A percentile compares a stretch with the other conserved stretches of the same genome.
phyloP scores from a whole-genome alignment of 1,139 yeast species.

The Candida sanyaensis region DNA sequence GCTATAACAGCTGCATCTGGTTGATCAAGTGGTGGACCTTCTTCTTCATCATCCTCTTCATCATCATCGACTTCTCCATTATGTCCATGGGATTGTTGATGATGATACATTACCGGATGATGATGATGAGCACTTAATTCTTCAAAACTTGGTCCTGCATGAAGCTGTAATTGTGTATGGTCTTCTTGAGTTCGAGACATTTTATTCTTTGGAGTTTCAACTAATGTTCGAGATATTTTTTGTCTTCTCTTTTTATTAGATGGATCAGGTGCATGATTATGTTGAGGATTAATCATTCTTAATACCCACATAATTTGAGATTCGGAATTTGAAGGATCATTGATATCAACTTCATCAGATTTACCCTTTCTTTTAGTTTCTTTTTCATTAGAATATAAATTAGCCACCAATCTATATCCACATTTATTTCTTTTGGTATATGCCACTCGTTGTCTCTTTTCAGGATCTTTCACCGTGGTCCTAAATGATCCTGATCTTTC shows the following conservation, averaged over 20 bases:
- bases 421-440: conserved; percentile 53
- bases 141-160: conserved; percentile 11
- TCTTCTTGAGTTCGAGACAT: conserved; percentile 17
- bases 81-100: conserved; percentile 23
- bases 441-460: conserved; percentile 52
- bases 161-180: conserved; percentile 16
- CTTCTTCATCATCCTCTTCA: conserved; percentile 14
- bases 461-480: conserved; percentile 50
- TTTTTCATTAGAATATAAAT: conserved; percentile 46
- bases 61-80: not conserved
- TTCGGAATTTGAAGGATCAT: conserved; percentile 17
- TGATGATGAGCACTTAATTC: conserved; percentile 4
- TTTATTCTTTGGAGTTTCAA: conserved; percentile 46
- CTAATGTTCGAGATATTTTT: conserved; percentile 44
- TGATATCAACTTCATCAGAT: conserved; percentile 14
- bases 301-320: conserved; percentile 47
- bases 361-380: conserved; percentile 34
- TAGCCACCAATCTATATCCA: conserved; percentile 51
- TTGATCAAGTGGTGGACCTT: conserved; percentile 14
- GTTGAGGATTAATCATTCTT: conserved; percentile 50
- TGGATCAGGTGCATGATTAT: conserved; percentile 51
- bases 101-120: conserved; percentile 12
- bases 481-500: conserved; percentile 50
- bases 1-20: conserved; percentile 47
- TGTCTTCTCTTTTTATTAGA: conserved; percentile 37